phyloP scores from a whole-genome alignment of 371 early-diverging fungal species.

The Cokeromyces recurvatus region DNA sequence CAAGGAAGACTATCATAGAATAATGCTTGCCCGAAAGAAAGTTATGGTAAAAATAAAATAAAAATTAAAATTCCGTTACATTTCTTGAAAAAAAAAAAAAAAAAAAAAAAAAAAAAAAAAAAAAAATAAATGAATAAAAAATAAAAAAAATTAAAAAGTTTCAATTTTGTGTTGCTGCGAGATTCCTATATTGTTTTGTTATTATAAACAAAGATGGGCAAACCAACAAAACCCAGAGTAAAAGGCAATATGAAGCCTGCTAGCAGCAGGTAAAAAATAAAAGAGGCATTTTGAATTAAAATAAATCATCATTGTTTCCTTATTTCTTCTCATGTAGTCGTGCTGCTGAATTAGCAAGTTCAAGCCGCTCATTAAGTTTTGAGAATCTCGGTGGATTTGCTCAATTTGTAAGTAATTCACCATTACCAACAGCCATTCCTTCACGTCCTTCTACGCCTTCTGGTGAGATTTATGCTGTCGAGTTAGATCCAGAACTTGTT shows the following conservation, averaged over 20 bases:
- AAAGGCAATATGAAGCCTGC: conserved; percentile 71
- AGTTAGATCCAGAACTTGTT: conserved; percentile 48
- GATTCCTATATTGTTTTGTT: conserved; percentile 2
- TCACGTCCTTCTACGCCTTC: conserved; percentile 23
- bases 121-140: no score
- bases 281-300: neutral
- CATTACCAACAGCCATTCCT: conserved; percentile 6
- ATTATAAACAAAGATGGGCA: conserved; percentile 28
- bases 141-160: neutral
- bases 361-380: conserved; percentile 41
- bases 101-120: no score
- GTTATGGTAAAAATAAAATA: no score
- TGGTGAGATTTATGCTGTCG: conserved; percentile 14
- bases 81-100: conserved; percentile 2
- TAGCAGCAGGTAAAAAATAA: conserved; percentile 59
- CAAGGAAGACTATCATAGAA: no score
- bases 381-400: conserved; percentile 61
- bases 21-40: no score
- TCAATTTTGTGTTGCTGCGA: neutral
- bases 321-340: conserved; percentile 43
- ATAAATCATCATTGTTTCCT: neutral
- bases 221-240: conserved; percentile 50
- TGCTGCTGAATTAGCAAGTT: conserved; percentile 61
- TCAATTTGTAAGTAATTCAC: conserved; percentile 45
- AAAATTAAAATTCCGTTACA: no score